Percentiles rank a stretch among this genome's conserved stretches.
These are phyloP conservation scores for Gossypium gossypioides DNA, from an alignment of 441 rosid species.

Conservation along the genomic window DNA sequence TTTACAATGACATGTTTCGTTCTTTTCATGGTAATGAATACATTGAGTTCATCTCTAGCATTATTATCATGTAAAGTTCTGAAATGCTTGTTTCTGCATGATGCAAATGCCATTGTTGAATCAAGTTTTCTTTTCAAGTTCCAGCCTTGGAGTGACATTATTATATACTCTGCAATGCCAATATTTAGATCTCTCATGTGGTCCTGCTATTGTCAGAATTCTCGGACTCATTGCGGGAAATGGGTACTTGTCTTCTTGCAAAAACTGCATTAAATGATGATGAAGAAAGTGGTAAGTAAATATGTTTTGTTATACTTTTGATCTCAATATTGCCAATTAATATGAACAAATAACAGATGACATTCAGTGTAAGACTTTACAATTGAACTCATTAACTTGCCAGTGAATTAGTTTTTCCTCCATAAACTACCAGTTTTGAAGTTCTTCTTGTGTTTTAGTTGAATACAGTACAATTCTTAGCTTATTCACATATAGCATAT, in stretches of 20 bases:
- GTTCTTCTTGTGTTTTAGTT: not conserved
- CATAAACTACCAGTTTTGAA: not conserved
- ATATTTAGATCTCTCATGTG: conserved; percentile 2
- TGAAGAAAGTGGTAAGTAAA: conserved; percentile 64
- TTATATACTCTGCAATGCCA: not conserved
- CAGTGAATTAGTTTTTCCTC: not conserved
- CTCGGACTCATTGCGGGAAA: conserved; percentile 56
- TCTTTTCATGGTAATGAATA: not conserved
- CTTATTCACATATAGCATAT: not conserved
- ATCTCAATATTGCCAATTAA: not conserved
- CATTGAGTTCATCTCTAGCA: not conserved
- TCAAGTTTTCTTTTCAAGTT: not conserved
- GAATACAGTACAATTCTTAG: not conserved
- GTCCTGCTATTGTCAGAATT: conserved; percentile 46
- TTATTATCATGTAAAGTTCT: not conserved
- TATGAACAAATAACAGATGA: not conserved
- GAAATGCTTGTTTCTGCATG: not conserved
- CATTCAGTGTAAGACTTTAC: not conserved
- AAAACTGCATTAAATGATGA: conserved; percentile 60
- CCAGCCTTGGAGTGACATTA: not conserved
- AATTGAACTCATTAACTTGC: not conserved
- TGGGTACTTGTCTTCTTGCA: conserved; percentile 62
- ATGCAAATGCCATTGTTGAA: conserved; percentile 1
- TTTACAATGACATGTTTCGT: not conserved
- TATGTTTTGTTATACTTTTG: not conserved